Evolutionary conservation across 192 early-diverging fungal species (phyloP).

Genomic region (Cladochytrium replicatum): DNA sequence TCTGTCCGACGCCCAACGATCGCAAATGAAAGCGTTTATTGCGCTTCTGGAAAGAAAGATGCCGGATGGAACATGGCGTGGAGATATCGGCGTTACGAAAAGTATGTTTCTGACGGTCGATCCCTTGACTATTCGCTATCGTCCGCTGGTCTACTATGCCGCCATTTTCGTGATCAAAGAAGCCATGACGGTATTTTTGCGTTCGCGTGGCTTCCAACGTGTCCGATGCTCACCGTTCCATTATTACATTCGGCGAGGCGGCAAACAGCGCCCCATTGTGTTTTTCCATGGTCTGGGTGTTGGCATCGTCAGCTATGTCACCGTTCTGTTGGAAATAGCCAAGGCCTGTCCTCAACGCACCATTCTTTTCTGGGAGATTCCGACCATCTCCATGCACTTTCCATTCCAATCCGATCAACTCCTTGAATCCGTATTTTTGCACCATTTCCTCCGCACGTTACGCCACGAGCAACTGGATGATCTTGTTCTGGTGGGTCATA

Average conservation of each 20-base stretch:
- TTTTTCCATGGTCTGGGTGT: conserved; percentile 64
- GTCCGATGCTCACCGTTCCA: conserved; percentile 1
- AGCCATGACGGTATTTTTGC: not conserved
- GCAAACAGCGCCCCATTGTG: conserved; percentile 39
- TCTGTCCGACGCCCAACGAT: no score
- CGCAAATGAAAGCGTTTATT: no score
- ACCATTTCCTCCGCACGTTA: no score
- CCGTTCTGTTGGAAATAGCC: conserved; percentile 36
- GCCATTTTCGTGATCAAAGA: conserved; percentile 14
- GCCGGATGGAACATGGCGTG: no score
- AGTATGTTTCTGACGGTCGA: conserved; percentile 51
- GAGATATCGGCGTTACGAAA: no score
- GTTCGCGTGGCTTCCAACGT: not conserved
- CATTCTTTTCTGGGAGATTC: conserved; percentile 35
- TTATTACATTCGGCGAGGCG: conserved; percentile 5
- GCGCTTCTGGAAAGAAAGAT: no score
- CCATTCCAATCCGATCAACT: conserved; percentile 35
- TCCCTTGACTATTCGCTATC: conserved; percentile 40
- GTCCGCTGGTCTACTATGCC: conserved; percentile 48
- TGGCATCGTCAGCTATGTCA: conserved; percentile 43
- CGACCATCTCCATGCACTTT: conserved; percentile 57
- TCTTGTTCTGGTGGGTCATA: no score
- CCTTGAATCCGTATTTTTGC: no score
- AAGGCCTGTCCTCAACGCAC: conserved; percentile 1
- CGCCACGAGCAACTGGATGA: no score